These are phyloP conservation scores for Kalanchoe fedtschenkoi DNA, from an alignment of 164 flowering plant genomes.

Conservation along the genomic window DNA sequence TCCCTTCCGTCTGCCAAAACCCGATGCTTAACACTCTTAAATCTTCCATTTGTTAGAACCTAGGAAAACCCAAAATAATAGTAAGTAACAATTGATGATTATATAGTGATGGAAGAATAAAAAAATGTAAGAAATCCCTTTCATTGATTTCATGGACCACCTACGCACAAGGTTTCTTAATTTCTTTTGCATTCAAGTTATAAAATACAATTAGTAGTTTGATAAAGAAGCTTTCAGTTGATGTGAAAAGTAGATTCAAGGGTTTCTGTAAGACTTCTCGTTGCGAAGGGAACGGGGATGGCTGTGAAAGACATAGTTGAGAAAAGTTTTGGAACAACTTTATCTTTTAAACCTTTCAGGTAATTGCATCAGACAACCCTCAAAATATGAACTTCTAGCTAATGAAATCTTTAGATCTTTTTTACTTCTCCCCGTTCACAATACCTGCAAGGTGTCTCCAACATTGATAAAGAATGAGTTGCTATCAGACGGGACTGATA, in stretches of 20 bases:
- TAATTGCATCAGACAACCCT: background rate
- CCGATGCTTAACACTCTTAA: conserved; percentile 76
- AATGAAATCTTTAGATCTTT: background rate
- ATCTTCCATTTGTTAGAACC: conserved; percentile 94
- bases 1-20: conserved; percentile 46
- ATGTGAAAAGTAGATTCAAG: too few species aligned
- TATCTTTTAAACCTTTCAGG: too few species aligned
- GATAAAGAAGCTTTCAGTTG: background rate
- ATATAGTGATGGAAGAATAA: background rate
- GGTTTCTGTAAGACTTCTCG: too few species aligned
- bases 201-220: background rate
- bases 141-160: background rate
- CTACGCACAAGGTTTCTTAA: background rate
- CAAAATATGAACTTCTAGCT: background rate
- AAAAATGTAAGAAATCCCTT: background rate
- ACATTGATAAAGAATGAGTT: conserved; percentile 70
- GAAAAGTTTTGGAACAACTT: too few species aligned
- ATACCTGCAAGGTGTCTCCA: conserved; percentile 81
- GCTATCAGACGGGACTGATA: conserved; percentile 70
- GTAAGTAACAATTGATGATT: background rate
- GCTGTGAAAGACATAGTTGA: too few species aligned
- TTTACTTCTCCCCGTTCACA: too few species aligned
- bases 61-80: conserved; percentile 15
- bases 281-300: too few species aligned
- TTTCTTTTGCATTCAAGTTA: background rate